phyloP scores from a whole-genome alignment of 2,329 filamentous ascomycete species.

The Trichophyton benhamiae region DNA sequence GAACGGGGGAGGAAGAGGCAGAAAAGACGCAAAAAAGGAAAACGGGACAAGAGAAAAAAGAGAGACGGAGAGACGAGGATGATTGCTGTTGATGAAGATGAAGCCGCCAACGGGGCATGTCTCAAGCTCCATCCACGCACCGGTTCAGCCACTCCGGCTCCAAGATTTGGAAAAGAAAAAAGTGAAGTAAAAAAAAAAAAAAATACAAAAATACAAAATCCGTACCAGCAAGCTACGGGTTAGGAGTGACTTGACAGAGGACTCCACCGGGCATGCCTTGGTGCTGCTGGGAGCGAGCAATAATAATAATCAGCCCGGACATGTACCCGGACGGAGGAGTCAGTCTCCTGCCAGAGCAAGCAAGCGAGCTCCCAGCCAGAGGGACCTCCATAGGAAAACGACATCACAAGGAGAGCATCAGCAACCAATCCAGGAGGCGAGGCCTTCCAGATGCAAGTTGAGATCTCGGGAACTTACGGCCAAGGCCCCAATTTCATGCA shows the following conservation, averaged over 20 bases:
- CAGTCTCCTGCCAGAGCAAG: not conserved
- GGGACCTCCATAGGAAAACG: not conserved
- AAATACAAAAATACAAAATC: not conserved
- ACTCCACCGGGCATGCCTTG: not conserved
- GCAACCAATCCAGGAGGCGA: not conserved
- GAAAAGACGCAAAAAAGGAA: no score
- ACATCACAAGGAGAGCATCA: not conserved
- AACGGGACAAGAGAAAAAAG: no score
- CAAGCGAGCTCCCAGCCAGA: not conserved
- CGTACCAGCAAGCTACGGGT: not conserved
- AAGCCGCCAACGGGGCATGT: not conserved
- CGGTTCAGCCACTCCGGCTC: not conserved
- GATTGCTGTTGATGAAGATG: not conserved
- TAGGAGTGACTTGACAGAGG: not conserved
- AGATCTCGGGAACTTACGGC: not conserved
- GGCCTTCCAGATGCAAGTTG: not conserved
- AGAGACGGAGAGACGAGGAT: no score
- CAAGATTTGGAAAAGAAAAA: not conserved
- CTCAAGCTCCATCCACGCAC: constrained; percentile 2
- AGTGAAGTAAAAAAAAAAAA: not conserved
- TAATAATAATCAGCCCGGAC: not conserved
- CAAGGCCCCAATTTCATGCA: constrained; percentile 1
- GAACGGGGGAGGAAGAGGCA: not conserved
- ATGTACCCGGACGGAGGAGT: no score
- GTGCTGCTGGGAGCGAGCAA: not conserved